These are phyloP conservation scores for Yarrowia osloensis DNA, from an alignment of 805 yeast species.

Conservation along the genomic window DNA sequence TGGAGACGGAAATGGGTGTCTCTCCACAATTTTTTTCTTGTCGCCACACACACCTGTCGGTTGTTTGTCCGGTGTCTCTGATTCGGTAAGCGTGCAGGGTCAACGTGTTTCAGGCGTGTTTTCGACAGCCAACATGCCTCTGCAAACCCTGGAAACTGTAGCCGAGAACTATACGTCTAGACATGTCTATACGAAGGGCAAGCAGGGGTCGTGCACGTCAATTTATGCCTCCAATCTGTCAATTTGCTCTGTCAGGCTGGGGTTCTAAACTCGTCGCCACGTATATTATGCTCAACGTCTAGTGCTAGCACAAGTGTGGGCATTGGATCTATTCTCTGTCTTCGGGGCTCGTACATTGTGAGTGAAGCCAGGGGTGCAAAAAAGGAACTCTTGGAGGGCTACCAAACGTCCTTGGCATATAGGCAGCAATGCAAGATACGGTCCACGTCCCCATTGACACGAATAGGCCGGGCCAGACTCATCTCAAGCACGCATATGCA, in stretches of 20 bases:
- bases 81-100: neutral
- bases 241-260: neutral
- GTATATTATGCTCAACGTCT: neutral
- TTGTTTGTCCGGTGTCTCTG: neutral
- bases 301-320: no score
- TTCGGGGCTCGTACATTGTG: no score
- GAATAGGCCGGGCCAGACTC: no score
- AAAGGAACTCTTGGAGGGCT: no score
- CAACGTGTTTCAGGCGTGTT: neutral
- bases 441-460: neutral
- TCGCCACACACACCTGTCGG: neutral
- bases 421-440: neutral
- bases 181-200: neutral
- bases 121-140: neutral
- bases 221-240: neutral
- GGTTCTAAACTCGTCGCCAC: neutral
- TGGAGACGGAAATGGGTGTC: neutral
- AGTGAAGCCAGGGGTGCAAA: no score
- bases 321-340: no score
- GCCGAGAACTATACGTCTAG: neutral
- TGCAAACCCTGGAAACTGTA: neutral
- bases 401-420: no score
- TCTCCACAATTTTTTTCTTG: constrained; percentile 4
- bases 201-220: neutral
- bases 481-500: no score